Conservation (phyloP, 768 basidiomycete species). For the Russula sp. region DNA sequence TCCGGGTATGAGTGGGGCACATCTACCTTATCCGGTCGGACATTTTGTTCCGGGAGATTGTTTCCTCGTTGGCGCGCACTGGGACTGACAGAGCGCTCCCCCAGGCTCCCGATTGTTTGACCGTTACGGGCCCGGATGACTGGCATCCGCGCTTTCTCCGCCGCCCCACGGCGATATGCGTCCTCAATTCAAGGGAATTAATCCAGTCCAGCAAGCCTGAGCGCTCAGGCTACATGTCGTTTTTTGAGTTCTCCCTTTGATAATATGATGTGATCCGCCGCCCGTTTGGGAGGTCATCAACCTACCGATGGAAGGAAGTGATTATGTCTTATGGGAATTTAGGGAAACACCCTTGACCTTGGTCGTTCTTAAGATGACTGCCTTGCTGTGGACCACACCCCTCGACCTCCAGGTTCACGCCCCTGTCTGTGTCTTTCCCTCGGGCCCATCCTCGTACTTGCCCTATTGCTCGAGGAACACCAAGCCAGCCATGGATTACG, state of each 20-base stretch:
- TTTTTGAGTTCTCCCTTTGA: not conserved
- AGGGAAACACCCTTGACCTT: too few relatives aligned
- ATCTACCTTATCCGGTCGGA: not conserved
- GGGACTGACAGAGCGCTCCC: too few relatives aligned
- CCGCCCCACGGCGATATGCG: not conserved
- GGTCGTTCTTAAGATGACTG: constrained; percentile 10
- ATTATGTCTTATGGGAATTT: not conserved
- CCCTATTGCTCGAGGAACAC: not conserved
- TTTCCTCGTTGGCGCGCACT: not conserved
- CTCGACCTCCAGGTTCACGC: constrained; percentile 1
- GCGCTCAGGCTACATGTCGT: not conserved
- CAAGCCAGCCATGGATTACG: constrained; percentile 61
- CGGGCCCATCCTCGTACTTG: not conserved
- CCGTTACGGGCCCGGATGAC: not conserved
- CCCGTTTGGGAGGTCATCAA: constrained; percentile 3
- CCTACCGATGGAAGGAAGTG: not conserved
- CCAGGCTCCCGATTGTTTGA: too few relatives aligned
- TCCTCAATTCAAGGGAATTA: not conserved
- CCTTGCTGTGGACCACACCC: constrained; percentile 26
- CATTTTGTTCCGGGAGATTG: constrained; percentile 10
- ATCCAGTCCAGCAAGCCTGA: not conserved
- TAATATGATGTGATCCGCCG: constrained; percentile 1
- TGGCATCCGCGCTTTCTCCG: constrained; percentile 18
- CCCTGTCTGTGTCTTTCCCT: constrained; percentile 22
- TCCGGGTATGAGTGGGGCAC: not conserved